phyloP scores from a whole-genome alignment of 441 rosid genomes.

The Pelargonium myrrhifolium region DNA sequence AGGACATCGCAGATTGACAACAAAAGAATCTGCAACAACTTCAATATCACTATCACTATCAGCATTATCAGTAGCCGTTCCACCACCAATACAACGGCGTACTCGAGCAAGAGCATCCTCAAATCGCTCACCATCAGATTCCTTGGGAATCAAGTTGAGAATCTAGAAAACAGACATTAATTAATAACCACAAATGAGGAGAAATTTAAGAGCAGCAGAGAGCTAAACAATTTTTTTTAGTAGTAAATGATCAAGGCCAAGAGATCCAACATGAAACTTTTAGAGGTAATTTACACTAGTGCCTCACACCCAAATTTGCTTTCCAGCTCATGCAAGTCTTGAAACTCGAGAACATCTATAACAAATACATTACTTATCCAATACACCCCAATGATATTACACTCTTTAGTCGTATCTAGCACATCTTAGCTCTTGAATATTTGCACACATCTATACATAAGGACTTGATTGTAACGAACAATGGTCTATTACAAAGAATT shows the following conservation, averaged over 20 bases:
- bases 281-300: background rate
- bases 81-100: constrained; percentile 88
- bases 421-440: background rate
- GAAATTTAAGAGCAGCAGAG: background rate
- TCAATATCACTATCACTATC: constrained; percentile 96
- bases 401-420: background rate
- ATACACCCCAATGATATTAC: background rate
- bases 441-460: background rate
- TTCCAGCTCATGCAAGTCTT: background rate
- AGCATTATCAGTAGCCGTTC: constrained; percentile 61
- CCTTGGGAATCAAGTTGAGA: constrained; percentile 76
- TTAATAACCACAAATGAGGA: constrained; percentile 5
- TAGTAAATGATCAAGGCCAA: background rate
- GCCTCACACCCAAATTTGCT: background rate
- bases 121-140: constrained; percentile 68
- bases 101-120: constrained; percentile 90
- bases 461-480: background rate
- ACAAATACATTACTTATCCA: background rate
- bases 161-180: constrained; percentile 42
- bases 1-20: constrained; percentile 89
- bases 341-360: background rate
- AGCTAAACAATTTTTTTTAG: background rate
- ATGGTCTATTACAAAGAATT: background rate
- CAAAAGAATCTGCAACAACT: constrained; percentile 87
- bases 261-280: background rate